Percentiles rank a stretch among this genome's conserved stretches.
Evolutionary conservation across 2,329 filamentous ascomycete genomes (phyloP).

Genomic region (Colletotrichum lupini): DNA sequence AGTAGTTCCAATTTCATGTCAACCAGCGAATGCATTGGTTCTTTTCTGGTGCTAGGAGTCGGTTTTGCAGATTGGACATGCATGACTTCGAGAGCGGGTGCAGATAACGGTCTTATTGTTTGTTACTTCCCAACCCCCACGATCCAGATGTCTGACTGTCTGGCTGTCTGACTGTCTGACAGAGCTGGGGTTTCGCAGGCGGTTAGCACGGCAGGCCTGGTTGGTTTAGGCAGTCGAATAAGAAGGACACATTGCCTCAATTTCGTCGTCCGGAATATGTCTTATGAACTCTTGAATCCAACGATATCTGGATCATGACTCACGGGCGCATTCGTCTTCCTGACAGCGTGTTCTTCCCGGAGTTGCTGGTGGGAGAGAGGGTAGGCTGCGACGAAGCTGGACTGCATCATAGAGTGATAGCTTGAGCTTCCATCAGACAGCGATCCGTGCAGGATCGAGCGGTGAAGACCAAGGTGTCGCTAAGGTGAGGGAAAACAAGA

Average conservation of each 20-base stretch:
- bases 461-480: slow-evolving; percentile 18
- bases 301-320: neutral
- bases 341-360: neutral
- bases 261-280: neutral
- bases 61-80: neutral
- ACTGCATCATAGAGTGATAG: neutral
- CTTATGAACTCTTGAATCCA: neutral
- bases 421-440: neutral
- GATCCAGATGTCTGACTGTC: neutral
- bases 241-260: neutral
- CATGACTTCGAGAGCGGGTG: neutral
- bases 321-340: neutral
- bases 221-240: slow-evolving; percentile 7
- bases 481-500: neutral
- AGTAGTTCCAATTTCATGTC: slow-evolving; percentile 55
- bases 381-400: neutral
- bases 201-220: slow-evolving; percentile 13
- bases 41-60: slow-evolving; percentile 69
- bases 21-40: slow-evolving; percentile 67
- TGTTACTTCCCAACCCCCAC: neutral
- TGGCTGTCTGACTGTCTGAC: neutral
- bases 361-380: neutral
- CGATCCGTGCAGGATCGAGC: slow-evolving; percentile 7
- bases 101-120: slow-evolving; percentile 20
- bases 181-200: neutral